phyloP scores from a whole-genome alignment of 805 yeast genomes.

The Maudiozyma pseudohumilis region DNA sequence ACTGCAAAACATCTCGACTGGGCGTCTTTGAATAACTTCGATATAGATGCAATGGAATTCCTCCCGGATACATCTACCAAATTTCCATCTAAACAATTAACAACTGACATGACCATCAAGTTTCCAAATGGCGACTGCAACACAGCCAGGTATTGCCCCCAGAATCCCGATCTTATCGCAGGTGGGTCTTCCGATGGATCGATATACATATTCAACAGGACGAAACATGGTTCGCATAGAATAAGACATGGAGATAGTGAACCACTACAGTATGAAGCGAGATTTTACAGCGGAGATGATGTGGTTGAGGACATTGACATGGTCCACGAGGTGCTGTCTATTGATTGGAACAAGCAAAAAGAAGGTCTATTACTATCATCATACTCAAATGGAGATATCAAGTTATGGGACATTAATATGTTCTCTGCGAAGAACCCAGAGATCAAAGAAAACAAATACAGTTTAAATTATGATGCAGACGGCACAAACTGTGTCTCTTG shows the following conservation, averaged over 20 bases:
- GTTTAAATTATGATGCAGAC: conserved; percentile 24
- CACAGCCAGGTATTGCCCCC: conserved; percentile 66
- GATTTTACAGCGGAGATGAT: conserved; percentile 8
- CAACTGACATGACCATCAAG: conserved; percentile 19
- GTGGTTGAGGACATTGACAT: conserved; percentile 13
- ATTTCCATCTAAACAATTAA: conserved; percentile 21
- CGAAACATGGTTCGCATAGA: conserved; percentile 56
- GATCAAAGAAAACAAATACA: conserved; percentile 19
- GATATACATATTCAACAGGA: conserved; percentile 64
- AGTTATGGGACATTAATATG: conserved; percentile 55
- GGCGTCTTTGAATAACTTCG: conserved; percentile 30
- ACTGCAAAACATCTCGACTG: conserved; percentile 25
- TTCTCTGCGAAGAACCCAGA: conserved; percentile 24
- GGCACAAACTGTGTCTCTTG: conserved; percentile 71
- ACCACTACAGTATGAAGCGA: conserved; percentile 13
- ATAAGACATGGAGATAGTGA: conserved; percentile 9
- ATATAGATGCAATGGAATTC: conserved; percentile 31
- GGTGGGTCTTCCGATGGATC: conserved; percentile 59
- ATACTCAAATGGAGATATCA: conserved; percentile 52
- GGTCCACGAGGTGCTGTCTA: conserved; percentile 50
- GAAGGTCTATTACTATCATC: conserved; percentile 56
- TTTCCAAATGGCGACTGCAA: conserved; percentile 51
- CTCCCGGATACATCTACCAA: conserved; percentile 25
- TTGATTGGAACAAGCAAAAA: conserved; percentile 60
- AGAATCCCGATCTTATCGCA: conserved; percentile 75